Evolutionary conservation across 2,329 filamentous ascomycete genomes (phyloP), one percentile per base, ranked within the genome.

Genomic region (Botrytis deweyae): DNA sequence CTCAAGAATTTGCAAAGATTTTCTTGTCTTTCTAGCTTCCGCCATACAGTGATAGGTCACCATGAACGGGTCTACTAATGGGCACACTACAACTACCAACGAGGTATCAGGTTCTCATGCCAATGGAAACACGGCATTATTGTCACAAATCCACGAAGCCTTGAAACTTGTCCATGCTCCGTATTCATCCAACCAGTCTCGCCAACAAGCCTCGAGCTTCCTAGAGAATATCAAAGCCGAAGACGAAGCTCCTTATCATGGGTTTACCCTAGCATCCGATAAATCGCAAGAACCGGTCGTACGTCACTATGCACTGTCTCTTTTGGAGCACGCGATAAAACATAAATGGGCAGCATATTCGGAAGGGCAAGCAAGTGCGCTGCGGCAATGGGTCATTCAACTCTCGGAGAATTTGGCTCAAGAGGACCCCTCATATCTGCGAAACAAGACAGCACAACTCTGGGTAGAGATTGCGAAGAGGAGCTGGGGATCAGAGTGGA

Each of bases 391-490:
- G 88, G 89, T 97, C 62, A 84, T 97, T 73, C 87, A 91, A 81
- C 90, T 99, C 20, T 93, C 94, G 20, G 89, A 92, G 79, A 87
- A 88, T 75, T 86, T 97, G 62, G 86, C 89, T 8, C 87, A 88
- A 64, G 87, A 90, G 33, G 95, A 98, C 81, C 93, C 94, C 4
- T 83, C 88, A 46, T 99, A 95, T 81, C 85, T 98, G 77, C 89
- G 95, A 78, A 98, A 97, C 86, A 99, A 99, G 84, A 91, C 96
- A 49, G 94, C 93, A 42, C 92, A 97, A 83, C 85, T 99, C 75
- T 99, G 96, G 96, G 93, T 95, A 12, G 96, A 98, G 82, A 87
- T 97, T 71, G 94, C 95, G 59, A 98, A 98, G 85, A 89, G 95
- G 79, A 93, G 90, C 81, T 99, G 96, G 96, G 93, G 88, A n/a